A percentile compares a stretch with the other conserved stretches of the same genome.
These are phyloP conservation scores for Mytilinidion resinicola DNA, from an alignment of 495 filamentous ascomycete species.

Conservation along the genomic window DNA sequence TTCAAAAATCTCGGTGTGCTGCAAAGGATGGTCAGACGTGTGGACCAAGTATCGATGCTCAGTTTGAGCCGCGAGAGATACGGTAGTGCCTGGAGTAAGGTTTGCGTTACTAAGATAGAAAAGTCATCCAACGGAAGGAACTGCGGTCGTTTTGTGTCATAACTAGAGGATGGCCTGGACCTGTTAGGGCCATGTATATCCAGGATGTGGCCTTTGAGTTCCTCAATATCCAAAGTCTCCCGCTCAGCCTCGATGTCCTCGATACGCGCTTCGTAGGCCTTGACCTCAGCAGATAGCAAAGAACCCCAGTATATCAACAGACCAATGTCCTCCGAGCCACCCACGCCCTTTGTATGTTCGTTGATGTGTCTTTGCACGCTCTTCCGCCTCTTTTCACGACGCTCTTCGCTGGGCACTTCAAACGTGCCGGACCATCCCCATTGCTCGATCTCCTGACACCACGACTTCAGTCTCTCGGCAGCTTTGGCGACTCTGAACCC, in stretches of 20 bases:
- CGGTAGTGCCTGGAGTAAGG: constrained; percentile 77
- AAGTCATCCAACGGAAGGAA: constrained; percentile 68
- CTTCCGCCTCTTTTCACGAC: constrained; percentile 33
- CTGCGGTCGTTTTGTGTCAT: constrained; percentile 47
- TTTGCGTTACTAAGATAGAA: constrained; percentile 82
- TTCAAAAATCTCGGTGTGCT: constrained; percentile 62
- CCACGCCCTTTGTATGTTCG: constrained; percentile 7
- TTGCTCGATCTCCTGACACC: constrained; percentile 66
- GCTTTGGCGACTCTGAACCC: constrained; percentile 68
- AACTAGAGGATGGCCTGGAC: constrained; percentile 50
- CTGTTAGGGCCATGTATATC: constrained; percentile 62
- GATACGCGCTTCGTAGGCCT: constrained; percentile 63
- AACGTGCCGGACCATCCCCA: constrained; percentile 66
- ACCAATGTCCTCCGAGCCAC: neutral
- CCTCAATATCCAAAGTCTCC: constrained; percentile 76
- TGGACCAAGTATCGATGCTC: constrained; percentile 66
- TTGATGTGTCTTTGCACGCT: constrained; percentile 23
- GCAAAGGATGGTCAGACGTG: constrained; percentile 65
- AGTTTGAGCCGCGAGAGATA: constrained; percentile 65
- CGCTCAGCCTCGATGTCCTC: constrained; percentile 72
- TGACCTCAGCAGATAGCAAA: constrained; percentile 54
- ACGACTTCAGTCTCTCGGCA: constrained; percentile 65
- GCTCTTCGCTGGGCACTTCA: constrained; percentile 32
- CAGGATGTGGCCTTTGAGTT: constrained; percentile 82
- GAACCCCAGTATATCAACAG: constrained; percentile 57